Evolutionary conservation across 345 rosid species (phyloP).

Genomic region (Microcos paniculata): DNA sequence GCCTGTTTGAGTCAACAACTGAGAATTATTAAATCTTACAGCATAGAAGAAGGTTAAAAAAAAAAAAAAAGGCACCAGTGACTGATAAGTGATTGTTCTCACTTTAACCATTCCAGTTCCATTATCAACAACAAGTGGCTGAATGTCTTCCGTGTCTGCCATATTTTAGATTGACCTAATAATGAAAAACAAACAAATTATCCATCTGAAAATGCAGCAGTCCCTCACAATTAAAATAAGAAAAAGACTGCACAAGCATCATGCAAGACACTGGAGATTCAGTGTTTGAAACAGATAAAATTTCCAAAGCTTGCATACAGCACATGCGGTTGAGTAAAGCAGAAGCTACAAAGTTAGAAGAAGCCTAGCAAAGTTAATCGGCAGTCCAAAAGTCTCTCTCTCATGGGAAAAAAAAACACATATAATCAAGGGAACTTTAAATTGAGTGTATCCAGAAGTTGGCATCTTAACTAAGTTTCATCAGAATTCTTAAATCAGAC

Average conservation of each 20-base stretch:
- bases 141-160: conserved; percentile 43
- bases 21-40: not conserved
- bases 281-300: not conserved
- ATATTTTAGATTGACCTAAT: conserved; percentile 16
- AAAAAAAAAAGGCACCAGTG: not conserved
- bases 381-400: not conserved
- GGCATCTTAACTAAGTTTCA: not conserved
- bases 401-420: not conserved
- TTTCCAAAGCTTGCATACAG: not conserved
- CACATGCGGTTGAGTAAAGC: not conserved
- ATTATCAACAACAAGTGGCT: conserved; percentile 70
- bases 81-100: not conserved
- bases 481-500: not conserved
- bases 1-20: conserved; percentile 30
- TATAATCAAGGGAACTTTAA: not conserved
- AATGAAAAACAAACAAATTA: not conserved
- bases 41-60: not conserved
- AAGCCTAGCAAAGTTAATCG: not conserved
- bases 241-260: not conserved
- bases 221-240: not conserved
- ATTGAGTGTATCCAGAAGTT: not conserved
- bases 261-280: not conserved
- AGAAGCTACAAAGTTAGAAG: not conserved
- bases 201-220: not conserved
- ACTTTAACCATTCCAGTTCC: conserved; percentile 82